Evolutionary conservation across 2,329 filamentous ascomycete species (phyloP), one percentile per base, ranked within the genome.

Genomic region (Venturia nashicola): DNA sequence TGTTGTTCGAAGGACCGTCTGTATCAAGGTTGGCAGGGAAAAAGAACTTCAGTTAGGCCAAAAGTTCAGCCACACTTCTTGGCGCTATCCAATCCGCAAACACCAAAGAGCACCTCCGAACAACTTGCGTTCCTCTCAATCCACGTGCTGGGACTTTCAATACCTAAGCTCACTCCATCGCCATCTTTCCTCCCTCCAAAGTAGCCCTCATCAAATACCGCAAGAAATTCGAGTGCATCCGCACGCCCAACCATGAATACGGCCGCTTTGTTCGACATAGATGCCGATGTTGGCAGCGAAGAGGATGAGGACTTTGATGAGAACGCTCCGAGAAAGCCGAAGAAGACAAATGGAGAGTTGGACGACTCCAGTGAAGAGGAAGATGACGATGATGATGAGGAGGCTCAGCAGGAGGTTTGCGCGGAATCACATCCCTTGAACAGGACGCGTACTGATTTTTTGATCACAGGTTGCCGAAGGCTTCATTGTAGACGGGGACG

Each of bases 251-350:
- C 51, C 51, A 57, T 57, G 51, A 34, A 51, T 11, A 51, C 51
- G 27, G 27, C 27, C 51, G 51, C 51, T 34, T 80, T 97, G 72
- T 87, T 99, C 71, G 87, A 93, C 69, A 86, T 86, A 68, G 87
- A 91, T 78, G 94, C 93, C 69, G 86, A 95, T 76, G 79, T 97
- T 66, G 92, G 92, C 72, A 86, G 86, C 34, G 90, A 94, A 65
- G 90, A 93, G 68, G 84, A 91, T 70, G 90, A 92, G 68, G 89
- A 90, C 67, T 86, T 82, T 34, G 88, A 85, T 62, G 83, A 88
- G 69, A 75, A 43, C 23, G 36, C 78, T 59, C 78, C 77, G 57
- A 68, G 75, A 62, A 78, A 79, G 72, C 64, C 70, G 3, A 63
- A 57, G 69, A 74, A 79, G 65, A 66, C 69, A 65, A 71, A 73